Percentiles rank a stretch among this genome's conserved stretches.
phyloP scores from a whole-genome alignment of 257 asterid genomes.

The Verbena officinalis region DNA sequence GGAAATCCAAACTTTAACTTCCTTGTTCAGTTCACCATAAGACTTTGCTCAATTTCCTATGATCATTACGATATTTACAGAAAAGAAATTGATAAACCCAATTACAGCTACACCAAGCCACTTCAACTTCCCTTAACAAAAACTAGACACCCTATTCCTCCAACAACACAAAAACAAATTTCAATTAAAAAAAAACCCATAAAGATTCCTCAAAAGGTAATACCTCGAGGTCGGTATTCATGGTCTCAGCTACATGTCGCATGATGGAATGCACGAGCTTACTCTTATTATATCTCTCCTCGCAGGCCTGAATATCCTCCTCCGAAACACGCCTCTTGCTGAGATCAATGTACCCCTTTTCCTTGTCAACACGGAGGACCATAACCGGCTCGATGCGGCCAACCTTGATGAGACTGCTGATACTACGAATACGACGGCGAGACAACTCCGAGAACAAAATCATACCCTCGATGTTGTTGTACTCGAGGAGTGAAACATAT shows the following conservation, averaged over 20 bases:
- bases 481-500: constrained; percentile 85
- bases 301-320: constrained; percentile 88
- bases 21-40: too few species aligned
- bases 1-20: too few species aligned
- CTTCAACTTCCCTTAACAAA: neutral
- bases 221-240: constrained; percentile 74
- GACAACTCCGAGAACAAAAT: constrained; percentile 95
- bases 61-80: neutral
- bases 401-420: constrained; percentile 86
- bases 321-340: constrained; percentile 97
- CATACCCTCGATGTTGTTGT: constrained; percentile 97
- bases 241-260: constrained; percentile 98
- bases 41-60: too few species aligned
- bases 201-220: neutral
- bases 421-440: constrained; percentile 95
- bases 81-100: neutral
- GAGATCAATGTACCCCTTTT: constrained; percentile 93
- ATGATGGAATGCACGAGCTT: constrained; percentile 97
- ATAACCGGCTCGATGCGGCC: constrained; percentile 95
- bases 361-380: constrained; percentile 97
- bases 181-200: neutral
- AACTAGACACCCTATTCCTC: neutral
- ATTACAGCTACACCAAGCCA: neutral
- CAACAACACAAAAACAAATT: neutral
- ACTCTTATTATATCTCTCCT: constrained; percentile 93